A percentile compares a stretch with the other conserved stretches of the same genome.
These are phyloP conservation scores for Suhomyces panamericanus DNA, from an alignment of 1,139 yeast species.

Conservation along the genomic window DNA sequence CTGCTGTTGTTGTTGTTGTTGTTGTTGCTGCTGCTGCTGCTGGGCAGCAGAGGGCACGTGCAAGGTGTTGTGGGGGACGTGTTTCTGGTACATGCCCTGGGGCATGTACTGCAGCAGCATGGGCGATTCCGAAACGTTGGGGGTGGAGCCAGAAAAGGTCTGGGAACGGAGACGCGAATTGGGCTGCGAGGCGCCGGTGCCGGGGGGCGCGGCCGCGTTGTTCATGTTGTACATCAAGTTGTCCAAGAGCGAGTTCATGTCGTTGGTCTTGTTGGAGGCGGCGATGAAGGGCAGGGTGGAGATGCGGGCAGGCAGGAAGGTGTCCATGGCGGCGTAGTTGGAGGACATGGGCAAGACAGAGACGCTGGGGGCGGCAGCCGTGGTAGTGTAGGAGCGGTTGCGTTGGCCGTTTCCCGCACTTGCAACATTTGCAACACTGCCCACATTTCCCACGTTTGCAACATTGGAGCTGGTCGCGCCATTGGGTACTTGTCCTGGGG, in stretches of 20 bases:
- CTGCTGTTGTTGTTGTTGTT: constrained; percentile 13
- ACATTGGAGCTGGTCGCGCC: constrained; percentile 3
- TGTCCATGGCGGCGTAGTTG: constrained; percentile 14
- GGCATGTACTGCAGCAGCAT: constrained; percentile 9
- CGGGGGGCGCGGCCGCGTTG: constrained; percentile 11
- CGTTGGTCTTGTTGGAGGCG: constrained; percentile 24
- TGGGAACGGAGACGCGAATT: constrained; percentile 40
- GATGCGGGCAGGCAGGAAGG: constrained; percentile 16
- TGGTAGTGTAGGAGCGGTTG: constrained; percentile 53
- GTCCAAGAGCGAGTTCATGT: constrained; percentile 35
- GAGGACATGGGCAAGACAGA: constrained; percentile 15
- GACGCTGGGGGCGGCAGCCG: constrained; percentile 38
- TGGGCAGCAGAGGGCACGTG: constrained; percentile 37
- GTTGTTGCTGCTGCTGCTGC: constrained; percentile 10
- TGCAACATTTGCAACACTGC: constrained; percentile 2
- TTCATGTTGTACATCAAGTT: constrained; percentile 30
- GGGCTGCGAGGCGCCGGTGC: background rate
- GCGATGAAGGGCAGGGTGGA: constrained; percentile 19
- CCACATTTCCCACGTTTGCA: background rate
- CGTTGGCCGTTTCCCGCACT: constrained; percentile 18
- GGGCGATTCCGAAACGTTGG: constrained; percentile 23
- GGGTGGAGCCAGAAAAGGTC: constrained; percentile 43
- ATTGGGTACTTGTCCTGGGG: constrained; percentile 11
- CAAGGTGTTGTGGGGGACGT: constrained; percentile 11
- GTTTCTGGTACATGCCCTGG: constrained; percentile 7